Evolutionary conservation across 1,284 basidiomycete species (phyloP), one percentile per base, ranked within the genome.

Genomic region (Tylopilus sp.): DNA sequence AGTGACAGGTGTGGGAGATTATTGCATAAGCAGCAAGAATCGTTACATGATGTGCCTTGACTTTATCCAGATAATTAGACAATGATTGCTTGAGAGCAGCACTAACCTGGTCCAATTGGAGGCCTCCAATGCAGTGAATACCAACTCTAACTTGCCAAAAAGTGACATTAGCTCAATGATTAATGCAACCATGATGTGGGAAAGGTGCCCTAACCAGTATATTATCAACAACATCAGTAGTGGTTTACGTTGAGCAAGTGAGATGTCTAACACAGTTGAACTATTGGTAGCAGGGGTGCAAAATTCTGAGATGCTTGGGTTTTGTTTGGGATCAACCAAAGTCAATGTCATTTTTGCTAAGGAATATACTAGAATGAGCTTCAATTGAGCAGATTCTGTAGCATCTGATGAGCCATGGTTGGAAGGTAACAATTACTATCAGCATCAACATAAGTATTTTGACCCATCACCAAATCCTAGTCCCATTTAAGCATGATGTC

Each of bases 171-270:
- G 71, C 3, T 78, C 74, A 51, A 79, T 67, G 13, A 71, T 50
- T 34, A 85, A 67, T 0, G 78, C 77, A 0, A 71, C 72, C 41
- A 81, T 55, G 1, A 86, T 85, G 31, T 86, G 73, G 4, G 78
- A 64, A 12, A 82, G 81, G 42, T 69, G 74, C 0, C 64, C 61
- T 1, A 89, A 67, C 37, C 67, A 73, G 3, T 66, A 53, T 1
- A 86, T 60, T 7, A 80, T 75, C 5, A 65, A 55, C 28, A 71
- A 53, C 7, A 74, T 53, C 16, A 74, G 68, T 26, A 69, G 51
- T 36, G 68, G 63, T 28, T 61, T 59, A 21, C 65, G n/a, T n/a
- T n/a, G 59, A 57, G 63, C 58, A 43, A 59, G 60, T 21, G 55
- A 49, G 38, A 18, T 35, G 15, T 58, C 57, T 25, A 54, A 44